Percentiles rank a stretch among this genome's conserved stretches.
phyloP scores from a whole-genome alignment of 2,329 filamentous ascomycete genomes.

The Exophiala bonariae region DNA sequence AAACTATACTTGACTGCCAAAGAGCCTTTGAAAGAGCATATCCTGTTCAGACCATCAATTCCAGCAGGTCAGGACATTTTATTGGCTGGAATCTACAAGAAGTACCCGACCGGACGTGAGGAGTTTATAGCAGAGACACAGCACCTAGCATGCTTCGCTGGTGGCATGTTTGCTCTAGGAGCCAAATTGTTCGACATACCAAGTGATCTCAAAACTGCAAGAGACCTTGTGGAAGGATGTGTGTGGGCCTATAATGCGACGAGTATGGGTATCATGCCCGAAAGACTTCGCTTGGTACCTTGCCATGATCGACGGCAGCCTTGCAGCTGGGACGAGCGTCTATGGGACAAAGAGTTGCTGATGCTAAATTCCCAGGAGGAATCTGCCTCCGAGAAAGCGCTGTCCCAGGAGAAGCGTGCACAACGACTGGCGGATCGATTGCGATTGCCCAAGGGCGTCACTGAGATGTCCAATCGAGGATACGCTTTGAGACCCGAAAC shows the following conservation, averaged over 20 bases:
- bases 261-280: slow-evolving; percentile 61
- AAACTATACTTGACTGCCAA: slow-evolving; percentile 63
- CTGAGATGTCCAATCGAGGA: slow-evolving; percentile 34
- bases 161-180: slow-evolving; percentile 70
- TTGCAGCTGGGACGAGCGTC: slow-evolving; percentile 43
- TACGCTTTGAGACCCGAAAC: slow-evolving; percentile 66
- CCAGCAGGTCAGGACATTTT: slow-evolving; percentile 46
- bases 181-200: slow-evolving; percentile 59
- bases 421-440: slow-evolving; percentile 35
- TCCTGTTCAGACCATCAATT: slow-evolving; percentile 76
- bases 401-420: slow-evolving; percentile 5
- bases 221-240: slow-evolving; percentile 62
- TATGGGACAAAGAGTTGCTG: slow-evolving; percentile 33
- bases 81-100: slow-evolving; percentile 49
- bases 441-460: slow-evolving; percentile 36
- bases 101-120: slow-evolving; percentile 48
- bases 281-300: slow-evolving; percentile 52
- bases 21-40: slow-evolving; percentile 66
- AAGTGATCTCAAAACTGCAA: slow-evolving; percentile 56
- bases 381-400: slow-evolving; percentile 21
- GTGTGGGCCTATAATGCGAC: slow-evolving; percentile 61
- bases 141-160: slow-evolving; percentile 69
- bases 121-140: slow-evolving; percentile 42
- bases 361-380: slow-evolving; percentile 21
- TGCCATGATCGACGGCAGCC: slow-evolving; percentile 34